These are phyloP conservation scores for Hyphodiscus hymeniophilus DNA, from an alignment of 495 filamentous ascomycete genomes.

Conservation along the genomic window DNA sequence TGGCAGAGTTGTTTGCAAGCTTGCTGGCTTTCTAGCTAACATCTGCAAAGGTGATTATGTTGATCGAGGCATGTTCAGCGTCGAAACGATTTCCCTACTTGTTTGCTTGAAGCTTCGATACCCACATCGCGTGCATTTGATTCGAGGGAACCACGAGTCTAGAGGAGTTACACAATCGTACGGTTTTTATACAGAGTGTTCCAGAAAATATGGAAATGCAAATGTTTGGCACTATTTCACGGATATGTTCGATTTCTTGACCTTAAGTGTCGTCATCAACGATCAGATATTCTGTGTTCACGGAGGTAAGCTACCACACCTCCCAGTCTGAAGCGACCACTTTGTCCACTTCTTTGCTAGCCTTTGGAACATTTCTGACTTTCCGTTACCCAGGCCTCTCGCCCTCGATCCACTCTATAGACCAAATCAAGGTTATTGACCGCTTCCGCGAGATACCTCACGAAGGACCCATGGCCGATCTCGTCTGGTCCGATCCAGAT, in stretches of 20 bases:
- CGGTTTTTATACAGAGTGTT: slow-evolving; percentile 97
- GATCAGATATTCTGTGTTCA: slow-evolving; percentile 99
- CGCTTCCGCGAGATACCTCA: slow-evolving; percentile 97
- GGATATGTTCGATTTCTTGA: slow-evolving; percentile 99
- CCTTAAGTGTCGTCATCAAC: slow-evolving; percentile 93
- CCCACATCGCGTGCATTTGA: slow-evolving; percentile 83
- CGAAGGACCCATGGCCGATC: slow-evolving; percentile 97
- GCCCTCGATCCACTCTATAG: slow-evolving; percentile 94
- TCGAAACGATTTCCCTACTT: slow-evolving; percentile 93
- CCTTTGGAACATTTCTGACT: neutral
- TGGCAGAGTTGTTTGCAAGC: neutral
- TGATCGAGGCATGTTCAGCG: slow-evolving; percentile 91
- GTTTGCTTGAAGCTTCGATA: slow-evolving; percentile 93
- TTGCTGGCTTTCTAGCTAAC: neutral
- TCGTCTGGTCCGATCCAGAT: slow-evolving; percentile 97
- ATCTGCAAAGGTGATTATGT: slow-evolving; percentile 78
- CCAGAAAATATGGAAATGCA: slow-evolving; percentile 93
- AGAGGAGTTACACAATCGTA: slow-evolving; percentile 97
- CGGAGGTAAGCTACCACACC: slow-evolving; percentile 45
- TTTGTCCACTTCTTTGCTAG: no score
- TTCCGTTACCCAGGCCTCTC: slow-evolving; percentile 52
- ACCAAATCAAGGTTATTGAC: slow-evolving; percentile 99
- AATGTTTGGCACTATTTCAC: slow-evolving; percentile 99
- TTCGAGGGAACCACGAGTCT: slow-evolving; percentile 95
- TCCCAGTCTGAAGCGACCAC: neutral